These are phyloP conservation scores for Pichia norvegensis DNA, from an alignment of 1,139 yeast species.

Conservation along the genomic window DNA sequence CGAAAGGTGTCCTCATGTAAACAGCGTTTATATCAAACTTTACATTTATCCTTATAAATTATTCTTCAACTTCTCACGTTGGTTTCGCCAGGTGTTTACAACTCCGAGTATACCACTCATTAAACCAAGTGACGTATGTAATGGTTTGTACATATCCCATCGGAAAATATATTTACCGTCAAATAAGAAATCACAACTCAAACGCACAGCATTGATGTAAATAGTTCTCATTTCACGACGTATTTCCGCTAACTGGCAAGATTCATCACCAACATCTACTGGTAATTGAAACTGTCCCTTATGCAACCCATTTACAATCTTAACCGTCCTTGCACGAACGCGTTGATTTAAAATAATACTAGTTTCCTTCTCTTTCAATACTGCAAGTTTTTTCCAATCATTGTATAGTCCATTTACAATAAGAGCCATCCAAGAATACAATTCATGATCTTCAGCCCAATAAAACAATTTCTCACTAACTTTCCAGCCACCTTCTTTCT, in stretches of 20 bases:
- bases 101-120: conserved; percentile 35
- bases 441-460: conserved; percentile 36
- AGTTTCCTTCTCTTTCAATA: conserved; percentile 37
- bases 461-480: conserved; percentile 6
- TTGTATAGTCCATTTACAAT: conserved; percentile 48
- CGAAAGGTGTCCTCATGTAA: conserved; percentile 81
- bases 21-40: not conserved
- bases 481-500: conserved; percentile 28
- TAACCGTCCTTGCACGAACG: conserved; percentile 27
- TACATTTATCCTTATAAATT: not conserved
- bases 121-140: conserved; percentile 26
- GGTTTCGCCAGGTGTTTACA: conserved; percentile 33
- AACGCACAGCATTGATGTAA: conserved; percentile 31
- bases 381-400: conserved; percentile 35
- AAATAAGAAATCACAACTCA: conserved; percentile 36
- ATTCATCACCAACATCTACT: not conserved
- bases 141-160: conserved; percentile 25
- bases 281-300: not conserved
- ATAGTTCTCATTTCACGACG: conserved; percentile 25
- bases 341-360: conserved; percentile 37
- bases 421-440: conserved; percentile 58
- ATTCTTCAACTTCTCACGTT: conserved; percentile 18
- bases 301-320: conserved; percentile 14
- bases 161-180: conserved; percentile 37
- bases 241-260: conserved; percentile 24